Percentiles rank a stretch among this genome's conserved stretches.
Conservation (phyloP, 768 basidiomycete species). For the Amanita muscaria region DNA sequence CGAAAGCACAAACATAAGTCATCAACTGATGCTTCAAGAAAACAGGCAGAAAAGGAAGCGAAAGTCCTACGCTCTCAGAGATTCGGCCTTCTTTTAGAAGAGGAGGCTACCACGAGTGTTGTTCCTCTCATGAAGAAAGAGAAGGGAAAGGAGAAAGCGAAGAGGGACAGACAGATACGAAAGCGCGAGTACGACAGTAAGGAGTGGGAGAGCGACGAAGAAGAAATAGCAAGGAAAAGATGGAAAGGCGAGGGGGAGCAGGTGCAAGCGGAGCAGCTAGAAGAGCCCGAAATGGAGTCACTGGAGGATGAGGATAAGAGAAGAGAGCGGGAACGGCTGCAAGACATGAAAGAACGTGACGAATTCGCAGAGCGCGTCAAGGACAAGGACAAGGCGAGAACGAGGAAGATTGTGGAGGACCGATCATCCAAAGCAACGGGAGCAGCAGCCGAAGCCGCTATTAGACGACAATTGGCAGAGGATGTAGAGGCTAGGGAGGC, state of each 20-base stretch:
- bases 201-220: constrained; percentile 90
- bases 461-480: constrained; percentile 75
- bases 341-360: constrained; percentile 83
- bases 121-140: constrained; percentile 24
- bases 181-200: constrained; percentile 76
- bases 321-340: constrained; percentile 62
- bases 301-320: constrained; percentile 66
- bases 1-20: constrained; percentile 68
- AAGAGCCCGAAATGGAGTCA: constrained; percentile 33
- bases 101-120: constrained; percentile 43
- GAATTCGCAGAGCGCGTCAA: constrained; percentile 87
- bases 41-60: constrained; percentile 68
- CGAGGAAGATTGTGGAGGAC: constrained; percentile 89
- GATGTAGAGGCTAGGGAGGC: constrained; percentile 48
- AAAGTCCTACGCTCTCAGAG: constrained; percentile 61
- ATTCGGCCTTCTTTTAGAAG: constrained; percentile 80
- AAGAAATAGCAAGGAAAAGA: constrained; percentile 66
- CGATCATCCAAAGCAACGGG: constrained; percentile 70
- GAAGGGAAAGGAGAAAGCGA: constrained; percentile 40
- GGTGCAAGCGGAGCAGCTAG: constrained; percentile 18
- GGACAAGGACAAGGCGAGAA: constrained; percentile 73
- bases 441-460: constrained; percentile 75
- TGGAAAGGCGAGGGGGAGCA: constrained; percentile 39
- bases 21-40: constrained; percentile 35
- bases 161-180: constrained; percentile 54